phyloP scores from a whole-genome alignment of 805 yeast species.

The Kregervanrija delftensis region DNA sequence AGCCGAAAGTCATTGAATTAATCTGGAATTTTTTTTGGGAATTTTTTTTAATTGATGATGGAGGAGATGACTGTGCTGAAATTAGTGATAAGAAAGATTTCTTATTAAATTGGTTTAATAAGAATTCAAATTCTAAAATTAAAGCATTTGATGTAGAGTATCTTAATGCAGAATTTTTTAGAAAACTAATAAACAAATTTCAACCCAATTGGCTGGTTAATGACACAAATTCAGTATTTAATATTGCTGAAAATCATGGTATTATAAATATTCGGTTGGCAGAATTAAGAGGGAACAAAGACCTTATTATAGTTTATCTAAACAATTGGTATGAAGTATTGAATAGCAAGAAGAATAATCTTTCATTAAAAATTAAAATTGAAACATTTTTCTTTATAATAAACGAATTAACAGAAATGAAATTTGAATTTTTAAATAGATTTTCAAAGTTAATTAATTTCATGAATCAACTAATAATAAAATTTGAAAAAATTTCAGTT shows the following conservation, averaged over 20 bases:
- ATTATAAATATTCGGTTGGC: neutral
- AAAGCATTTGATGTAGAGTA: too few species aligned
- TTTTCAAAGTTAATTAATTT: constrained; percentile 10
- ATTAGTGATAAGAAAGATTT: too few species aligned
- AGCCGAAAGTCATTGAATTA: too few species aligned
- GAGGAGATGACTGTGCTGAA: too few species aligned
- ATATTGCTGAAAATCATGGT: constrained; percentile 1
- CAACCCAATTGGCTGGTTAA: too few species aligned
- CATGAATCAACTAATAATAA: constrained; percentile 10
- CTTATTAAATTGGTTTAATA: too few species aligned
- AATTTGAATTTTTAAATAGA: constrained; percentile 11
- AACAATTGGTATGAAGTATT: neutral
- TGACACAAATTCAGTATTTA: neutral
- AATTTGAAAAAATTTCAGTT: constrained; percentile 8
- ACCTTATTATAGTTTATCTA: neutral
- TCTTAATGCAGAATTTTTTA: too few species aligned
- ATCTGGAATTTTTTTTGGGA: too few species aligned
- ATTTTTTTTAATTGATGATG: too few species aligned
- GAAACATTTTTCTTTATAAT: constrained; percentile 22
- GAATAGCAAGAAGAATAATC: too few species aligned
- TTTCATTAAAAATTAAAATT: constrained; percentile 13
- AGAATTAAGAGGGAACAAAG: neutral
- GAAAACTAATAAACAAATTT: too few species aligned
- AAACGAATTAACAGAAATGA: constrained; percentile 13
- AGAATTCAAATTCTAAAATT: too few species aligned